Evolutionary conservation across 768 basidiomycete species (phyloP).

Genomic region (Lactarius deliciosus): DNA sequence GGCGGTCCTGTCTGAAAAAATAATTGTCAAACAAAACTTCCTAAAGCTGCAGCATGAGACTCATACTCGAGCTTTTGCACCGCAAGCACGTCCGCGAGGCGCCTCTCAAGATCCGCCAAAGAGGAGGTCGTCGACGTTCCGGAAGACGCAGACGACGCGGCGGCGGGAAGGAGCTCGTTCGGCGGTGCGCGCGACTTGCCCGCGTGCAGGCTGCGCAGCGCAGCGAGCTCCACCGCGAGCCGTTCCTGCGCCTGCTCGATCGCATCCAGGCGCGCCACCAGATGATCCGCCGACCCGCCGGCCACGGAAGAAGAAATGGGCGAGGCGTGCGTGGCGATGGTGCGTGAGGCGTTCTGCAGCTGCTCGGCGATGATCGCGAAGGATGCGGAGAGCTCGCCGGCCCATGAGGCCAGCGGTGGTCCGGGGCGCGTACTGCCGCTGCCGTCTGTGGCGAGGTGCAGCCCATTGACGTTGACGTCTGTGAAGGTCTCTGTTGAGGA

Average conservation of each 20-base stretch:
- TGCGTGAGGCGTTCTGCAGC: constrained; percentile 43
- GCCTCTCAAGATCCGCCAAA: constrained; percentile 40
- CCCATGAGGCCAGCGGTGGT: not conserved
- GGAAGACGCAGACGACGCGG: too few species aligned
- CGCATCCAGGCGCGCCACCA: constrained; percentile 32
- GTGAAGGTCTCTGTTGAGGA: constrained; percentile 18
- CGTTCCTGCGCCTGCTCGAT: constrained; percentile 39
- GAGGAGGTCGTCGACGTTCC: constrained; percentile 11
- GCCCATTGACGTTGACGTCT: not conserved
- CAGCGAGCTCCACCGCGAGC: constrained; percentile 37
- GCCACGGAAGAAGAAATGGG: constrained; percentile 5
- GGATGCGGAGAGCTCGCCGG: constrained; percentile 36
- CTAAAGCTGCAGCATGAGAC: too few species aligned
- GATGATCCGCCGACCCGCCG: too few species aligned
- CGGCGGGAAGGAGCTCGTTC: not conserved
- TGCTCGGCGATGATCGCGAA: constrained; percentile 43
- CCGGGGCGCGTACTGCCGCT: too few species aligned
- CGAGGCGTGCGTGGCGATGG: constrained; percentile 36
- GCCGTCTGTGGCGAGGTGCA: not conserved
- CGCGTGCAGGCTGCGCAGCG: constrained; percentile 28
- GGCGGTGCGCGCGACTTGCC: constrained; percentile 1
- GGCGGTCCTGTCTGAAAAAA: constrained; percentile 38
- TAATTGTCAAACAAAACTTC: too few species aligned
- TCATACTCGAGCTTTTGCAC: constrained; percentile 38
- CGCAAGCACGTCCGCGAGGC: constrained; percentile 37